phyloP scores from a whole-genome alignment of 805 yeast species.

The Candida glaebosa region DNA sequence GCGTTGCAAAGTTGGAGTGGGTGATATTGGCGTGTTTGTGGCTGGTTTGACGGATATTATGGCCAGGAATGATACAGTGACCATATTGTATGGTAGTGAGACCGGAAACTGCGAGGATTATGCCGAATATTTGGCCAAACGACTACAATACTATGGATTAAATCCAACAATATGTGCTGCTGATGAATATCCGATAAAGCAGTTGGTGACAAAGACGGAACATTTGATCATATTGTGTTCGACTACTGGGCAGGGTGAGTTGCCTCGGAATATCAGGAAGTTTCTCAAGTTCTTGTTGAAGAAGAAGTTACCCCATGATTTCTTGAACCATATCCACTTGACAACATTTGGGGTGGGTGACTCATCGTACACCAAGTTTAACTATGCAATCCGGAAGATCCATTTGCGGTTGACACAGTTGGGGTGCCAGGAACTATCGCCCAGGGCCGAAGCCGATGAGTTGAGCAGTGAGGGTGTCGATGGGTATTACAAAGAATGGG shows the following conservation, averaged over 20 bases:
- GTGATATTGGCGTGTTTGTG: background rate
- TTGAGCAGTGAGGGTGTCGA: slow-evolving; percentile 76
- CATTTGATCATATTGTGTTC: slow-evolving; percentile 64
- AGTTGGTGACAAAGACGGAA: slow-evolving; percentile 45
- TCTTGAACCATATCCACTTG: slow-evolving; percentile 59
- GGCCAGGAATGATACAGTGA: slow-evolving; percentile 25
- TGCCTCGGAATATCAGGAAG: slow-evolving; percentile 72
- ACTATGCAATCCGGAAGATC: slow-evolving; percentile 81
- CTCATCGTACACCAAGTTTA: slow-evolving; percentile 83
- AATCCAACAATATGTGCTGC: slow-evolving; percentile 48
- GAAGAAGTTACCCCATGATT: slow-evolving; percentile 55
- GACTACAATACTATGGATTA: slow-evolving; percentile 52
- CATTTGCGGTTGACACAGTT: slow-evolving; percentile 76
- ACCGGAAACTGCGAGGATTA: slow-evolving; percentile 89
- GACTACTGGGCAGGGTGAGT: slow-evolving; percentile 93
- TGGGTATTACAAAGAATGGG: slow-evolving; percentile 75
- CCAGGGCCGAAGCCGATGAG: slow-evolving; percentile 89
- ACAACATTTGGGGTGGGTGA: slow-evolving; percentile 92
- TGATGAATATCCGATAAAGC: slow-evolving; percentile 58
- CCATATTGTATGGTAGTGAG: slow-evolving; percentile 84
- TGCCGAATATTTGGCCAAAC: slow-evolving; percentile 60
- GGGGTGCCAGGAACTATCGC: slow-evolving; percentile 71
- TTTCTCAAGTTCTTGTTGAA: slow-evolving; percentile 74
- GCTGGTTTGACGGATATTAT: background rate
- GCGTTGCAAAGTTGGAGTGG: background rate